Evolutionary conservation across 176 grass and related monocot genomes (phyloP).

Genomic region (Aegilops tauschii): DNA sequence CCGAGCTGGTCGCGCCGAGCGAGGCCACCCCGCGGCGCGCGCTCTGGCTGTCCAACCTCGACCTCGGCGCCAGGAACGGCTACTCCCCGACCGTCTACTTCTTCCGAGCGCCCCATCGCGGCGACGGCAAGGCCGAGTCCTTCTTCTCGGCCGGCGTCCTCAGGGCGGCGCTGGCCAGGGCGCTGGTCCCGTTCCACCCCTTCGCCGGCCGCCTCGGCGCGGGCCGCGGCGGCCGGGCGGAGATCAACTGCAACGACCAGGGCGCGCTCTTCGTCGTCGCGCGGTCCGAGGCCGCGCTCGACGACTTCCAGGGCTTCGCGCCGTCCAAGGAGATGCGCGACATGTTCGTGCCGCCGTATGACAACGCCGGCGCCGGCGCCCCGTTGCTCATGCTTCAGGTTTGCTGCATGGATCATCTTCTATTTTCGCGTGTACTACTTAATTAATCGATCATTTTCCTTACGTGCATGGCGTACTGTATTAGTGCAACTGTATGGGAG

Average conservation of each 20-base stretch:
- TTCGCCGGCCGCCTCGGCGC: conserved; percentile 50
- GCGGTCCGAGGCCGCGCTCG: conserved; percentile 8
- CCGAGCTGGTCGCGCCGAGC: conserved; percentile 47
- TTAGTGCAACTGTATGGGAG: background rate
- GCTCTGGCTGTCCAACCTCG: conserved; percentile 72
- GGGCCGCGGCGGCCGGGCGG: conserved; percentile 14
- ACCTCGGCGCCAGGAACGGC: conserved; percentile 43
- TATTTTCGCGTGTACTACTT: background rate
- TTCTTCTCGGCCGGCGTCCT: conserved; percentile 50
- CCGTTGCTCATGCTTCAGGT: conserved; percentile 56
- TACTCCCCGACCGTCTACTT: conserved; percentile 64
- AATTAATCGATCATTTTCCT: background rate
- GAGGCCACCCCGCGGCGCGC: conserved; percentile 39
- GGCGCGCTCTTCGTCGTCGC: conserved; percentile 59
- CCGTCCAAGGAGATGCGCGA: conserved; percentile 35
- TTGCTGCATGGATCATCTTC: background rate
- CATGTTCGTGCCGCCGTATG: conserved; percentile 37
- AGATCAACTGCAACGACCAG: conserved; percentile 48
- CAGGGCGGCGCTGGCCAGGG: conserved; percentile 33
- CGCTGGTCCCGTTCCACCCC: conserved; percentile 54
- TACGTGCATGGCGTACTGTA: background rate
- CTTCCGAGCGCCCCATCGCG: conserved; percentile 15
- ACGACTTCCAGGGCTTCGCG: conserved; percentile 40
- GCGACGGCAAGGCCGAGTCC: background rate
- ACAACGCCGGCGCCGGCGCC: background rate